These are phyloP conservation scores for Aspergillus bridgeri DNA, from an alignment of 495 filamentous ascomycete genomes.

Conservation along the genomic window DNA sequence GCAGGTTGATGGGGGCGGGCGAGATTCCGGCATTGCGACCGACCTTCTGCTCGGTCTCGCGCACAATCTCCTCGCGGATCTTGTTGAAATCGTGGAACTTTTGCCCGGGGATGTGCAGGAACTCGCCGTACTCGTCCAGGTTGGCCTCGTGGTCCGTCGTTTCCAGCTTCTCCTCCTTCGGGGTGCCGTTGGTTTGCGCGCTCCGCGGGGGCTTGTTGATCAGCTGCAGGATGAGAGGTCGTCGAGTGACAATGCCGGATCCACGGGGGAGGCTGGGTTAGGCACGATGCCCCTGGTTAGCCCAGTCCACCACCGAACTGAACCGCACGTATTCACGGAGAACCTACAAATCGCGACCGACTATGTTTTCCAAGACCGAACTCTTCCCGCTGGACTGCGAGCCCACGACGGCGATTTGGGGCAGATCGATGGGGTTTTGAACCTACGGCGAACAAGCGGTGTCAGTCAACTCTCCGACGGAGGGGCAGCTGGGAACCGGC, in stretches of 20 bases:
- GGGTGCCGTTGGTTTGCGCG: constrained; percentile 70
- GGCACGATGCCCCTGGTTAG: constrained; percentile 9
- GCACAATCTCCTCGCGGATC: constrained; percentile 95
- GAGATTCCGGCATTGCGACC: constrained; percentile 96
- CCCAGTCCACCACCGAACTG: constrained; percentile 13
- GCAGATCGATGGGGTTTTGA: constrained; percentile 98
- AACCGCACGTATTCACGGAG: constrained; percentile 12
- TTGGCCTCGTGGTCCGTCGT: constrained; percentile 82
- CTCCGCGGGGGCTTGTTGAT: constrained; percentile 72
- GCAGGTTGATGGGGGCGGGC: constrained; percentile 90
- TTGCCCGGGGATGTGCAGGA: constrained; percentile 95
- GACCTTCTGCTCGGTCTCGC: constrained; percentile 95
- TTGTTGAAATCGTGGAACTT: constrained; percentile 99
- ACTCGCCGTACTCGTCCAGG: constrained; percentile 96
- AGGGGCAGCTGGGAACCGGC: constrained; percentile 3
- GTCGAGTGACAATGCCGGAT: constrained; percentile 93
- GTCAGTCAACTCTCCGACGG: constrained; percentile 24
- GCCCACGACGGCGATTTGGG: constrained; percentile 97
- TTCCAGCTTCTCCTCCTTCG: constrained; percentile 61
- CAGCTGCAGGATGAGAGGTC: constrained; percentile 94
- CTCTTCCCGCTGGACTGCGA: constrained; percentile 99
- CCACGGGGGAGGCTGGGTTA: constrained; percentile 90
- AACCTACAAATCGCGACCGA: constrained; percentile 94
- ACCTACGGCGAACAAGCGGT: constrained; percentile 51
- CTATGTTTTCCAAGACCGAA: constrained; percentile 99